These are phyloP conservation scores for Cornus suecica DNA, from an alignment of 148 eudicot species.

Conservation along the genomic window DNA sequence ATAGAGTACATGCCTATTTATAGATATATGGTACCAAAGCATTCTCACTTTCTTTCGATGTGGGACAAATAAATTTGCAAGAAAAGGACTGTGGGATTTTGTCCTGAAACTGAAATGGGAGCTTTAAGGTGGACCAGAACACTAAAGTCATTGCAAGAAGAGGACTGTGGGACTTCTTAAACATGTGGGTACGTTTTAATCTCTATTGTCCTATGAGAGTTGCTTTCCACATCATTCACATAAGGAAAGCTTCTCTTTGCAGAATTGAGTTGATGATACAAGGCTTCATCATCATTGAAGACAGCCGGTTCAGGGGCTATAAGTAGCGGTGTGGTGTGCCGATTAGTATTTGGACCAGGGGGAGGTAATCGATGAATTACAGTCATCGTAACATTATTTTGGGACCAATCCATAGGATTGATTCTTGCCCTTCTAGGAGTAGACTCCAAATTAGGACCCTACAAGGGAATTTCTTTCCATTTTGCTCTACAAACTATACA, in stretches of 20 bases:
- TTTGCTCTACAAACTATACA: constrained; percentile 84
- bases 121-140: no score
- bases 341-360: no score
- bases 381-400: constrained; percentile 37
- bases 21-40: no score
- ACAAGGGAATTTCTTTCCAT: no score
- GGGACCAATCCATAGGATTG: constrained; percentile 36
- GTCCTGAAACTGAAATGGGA: no score
- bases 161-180: constrained; percentile 39
- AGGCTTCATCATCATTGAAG: constrained; percentile 68
- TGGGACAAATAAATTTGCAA: no score
- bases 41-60: no score
- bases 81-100: no score
- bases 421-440: constrained; percentile 38
- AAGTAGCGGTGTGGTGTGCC: constrained; percentile 29
- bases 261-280: constrained; percentile 30
- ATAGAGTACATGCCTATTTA: no score
- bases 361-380: constrained; percentile 49
- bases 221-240: constrained; percentile 11
- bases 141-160: no score
- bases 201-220: no score
- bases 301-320: constrained; percentile 61
- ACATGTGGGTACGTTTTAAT: constrained; percentile 61
- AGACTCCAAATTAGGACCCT: constrained; percentile 38
- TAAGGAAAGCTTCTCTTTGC: constrained; percentile 16